Conservation (phyloP, 148 eudicot genomes). For the Selenicereus undatus region DNA sequence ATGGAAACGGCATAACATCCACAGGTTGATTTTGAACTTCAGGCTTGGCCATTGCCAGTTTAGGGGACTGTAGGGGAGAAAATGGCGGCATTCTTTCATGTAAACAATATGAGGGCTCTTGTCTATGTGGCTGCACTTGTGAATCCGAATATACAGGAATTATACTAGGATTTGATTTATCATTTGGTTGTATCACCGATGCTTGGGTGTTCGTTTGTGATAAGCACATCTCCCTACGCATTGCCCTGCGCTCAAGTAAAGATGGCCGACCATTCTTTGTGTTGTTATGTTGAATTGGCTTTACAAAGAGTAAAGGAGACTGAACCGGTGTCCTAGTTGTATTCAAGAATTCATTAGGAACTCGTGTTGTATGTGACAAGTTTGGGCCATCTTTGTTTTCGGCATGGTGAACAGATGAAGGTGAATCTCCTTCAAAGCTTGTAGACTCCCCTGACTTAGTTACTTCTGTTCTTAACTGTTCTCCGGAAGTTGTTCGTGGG, state of each 20-base stretch:
- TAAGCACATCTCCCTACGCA: slow-evolving; percentile 40
- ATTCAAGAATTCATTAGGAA: slow-evolving; percentile 33
- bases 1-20: slow-evolving; percentile 32
- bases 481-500: slow-evolving; percentile 38
- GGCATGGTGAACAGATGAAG: slow-evolving; percentile 36
- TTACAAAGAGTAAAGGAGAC: slow-evolving; percentile 40
- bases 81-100: slow-evolving; percentile 50
- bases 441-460: slow-evolving; percentile 35
- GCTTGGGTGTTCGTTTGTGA: slow-evolving; percentile 41
- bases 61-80: slow-evolving; percentile 39
- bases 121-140: slow-evolving; percentile 54
- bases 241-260: slow-evolving; percentile 31
- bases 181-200: slow-evolving; percentile 36
- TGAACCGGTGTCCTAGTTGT: slow-evolving; percentile 29
- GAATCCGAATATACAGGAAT: slow-evolving; percentile 74
- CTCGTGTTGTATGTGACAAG: slow-evolving; percentile 23
- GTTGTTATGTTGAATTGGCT: slow-evolving; percentile 40
- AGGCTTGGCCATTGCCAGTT: slow-evolving; percentile 26
- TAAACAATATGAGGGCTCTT: slow-evolving; percentile 40
- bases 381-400: slow-evolving; percentile 28
- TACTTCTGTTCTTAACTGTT: slow-evolving; percentile 33
- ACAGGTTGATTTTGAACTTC: slow-evolving; percentile 37
- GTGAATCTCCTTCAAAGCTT: slow-evolving; percentile 41
- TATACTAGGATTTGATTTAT: slow-evolving; percentile 44
- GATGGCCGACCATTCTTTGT: slow-evolving; percentile 28